These are phyloP conservation scores for Panus rudis DNA, from an alignment of 768 basidiomycete species.

Conservation along the genomic window DNA sequence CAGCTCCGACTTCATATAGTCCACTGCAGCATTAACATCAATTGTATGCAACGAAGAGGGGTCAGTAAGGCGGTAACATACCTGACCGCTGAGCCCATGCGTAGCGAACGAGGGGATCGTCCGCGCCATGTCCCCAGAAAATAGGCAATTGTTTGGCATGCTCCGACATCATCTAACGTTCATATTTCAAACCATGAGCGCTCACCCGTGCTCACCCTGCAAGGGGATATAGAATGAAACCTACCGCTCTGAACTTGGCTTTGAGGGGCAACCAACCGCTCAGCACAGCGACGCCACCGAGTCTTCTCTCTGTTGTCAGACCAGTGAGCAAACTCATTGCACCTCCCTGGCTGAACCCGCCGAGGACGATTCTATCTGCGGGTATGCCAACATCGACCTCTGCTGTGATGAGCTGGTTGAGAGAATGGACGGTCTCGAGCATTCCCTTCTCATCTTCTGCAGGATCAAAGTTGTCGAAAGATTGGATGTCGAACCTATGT, in stretches of 20 bases:
- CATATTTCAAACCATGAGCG: neutral
- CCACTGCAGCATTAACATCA: slow-evolving; percentile 25
- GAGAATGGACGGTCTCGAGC: slow-evolving; percentile 49
- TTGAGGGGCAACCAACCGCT: slow-evolving; percentile 77
- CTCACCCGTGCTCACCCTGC: neutral
- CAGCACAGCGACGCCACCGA: slow-evolving; percentile 66
- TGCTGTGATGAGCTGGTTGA: slow-evolving; percentile 63
- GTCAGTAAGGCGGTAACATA: neutral
- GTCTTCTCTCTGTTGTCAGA: slow-evolving; percentile 55
- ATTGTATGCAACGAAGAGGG: too few species aligned
- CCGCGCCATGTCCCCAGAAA: slow-evolving; percentile 82
- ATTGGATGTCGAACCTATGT: slow-evolving; percentile 69
- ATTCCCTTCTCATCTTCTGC: slow-evolving; percentile 75
- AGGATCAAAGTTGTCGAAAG: slow-evolving; percentile 51
- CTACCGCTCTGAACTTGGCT: slow-evolving; percentile 57
- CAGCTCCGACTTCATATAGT: slow-evolving; percentile 47
- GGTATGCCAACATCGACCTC: slow-evolving; percentile 71
- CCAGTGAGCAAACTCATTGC: slow-evolving; percentile 74
- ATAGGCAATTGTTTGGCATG: slow-evolving; percentile 60
- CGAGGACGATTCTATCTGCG: slow-evolving; percentile 68
- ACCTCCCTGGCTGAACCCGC: slow-evolving; percentile 86
- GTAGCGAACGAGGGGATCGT: slow-evolving; percentile 66
- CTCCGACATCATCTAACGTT: slow-evolving; percentile 48
- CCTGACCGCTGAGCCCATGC: slow-evolving; percentile 44
- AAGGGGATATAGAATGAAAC: slow-evolving; percentile 16